These are phyloP conservation scores for Pythium periplocum DNA, from an alignment of 352 stramenopile genomes.

Conservation along the genomic window DNA sequence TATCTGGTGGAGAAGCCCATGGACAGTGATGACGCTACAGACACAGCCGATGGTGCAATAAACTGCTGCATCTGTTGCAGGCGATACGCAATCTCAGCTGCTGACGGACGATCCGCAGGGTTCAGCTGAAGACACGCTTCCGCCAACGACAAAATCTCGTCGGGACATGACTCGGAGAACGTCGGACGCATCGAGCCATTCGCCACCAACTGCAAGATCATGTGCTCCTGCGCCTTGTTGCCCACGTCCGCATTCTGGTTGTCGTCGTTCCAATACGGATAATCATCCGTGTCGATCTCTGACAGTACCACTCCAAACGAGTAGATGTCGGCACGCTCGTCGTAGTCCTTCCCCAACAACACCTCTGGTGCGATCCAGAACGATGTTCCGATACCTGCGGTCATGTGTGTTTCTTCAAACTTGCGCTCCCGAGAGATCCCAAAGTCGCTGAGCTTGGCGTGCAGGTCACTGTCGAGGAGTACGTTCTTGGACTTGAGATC, in stretches of 20 bases:
- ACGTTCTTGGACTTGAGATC: no score
- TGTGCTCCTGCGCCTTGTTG: constrained; percentile 46
- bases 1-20: no score
- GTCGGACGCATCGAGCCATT: constrained; percentile 38
- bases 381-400: constrained; percentile 47
- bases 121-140: constrained; percentile 39
- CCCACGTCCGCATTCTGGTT: no score
- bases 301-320: no score
- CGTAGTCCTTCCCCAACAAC: constrained; percentile 35
- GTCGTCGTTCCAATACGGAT: no score
- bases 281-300: no score
- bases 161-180: constrained; percentile 38
- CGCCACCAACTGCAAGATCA: constrained; percentile 52
- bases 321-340: no score
- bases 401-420: constrained; percentile 37
- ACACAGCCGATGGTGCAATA: no score
- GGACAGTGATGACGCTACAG: no score
- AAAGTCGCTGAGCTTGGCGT: constrained; percentile 68
- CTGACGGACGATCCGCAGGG: constrained; percentile 40
- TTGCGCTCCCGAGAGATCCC: constrained; percentile 44
- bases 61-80: no score
- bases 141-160: constrained; percentile 33
- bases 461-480: constrained; percentile 38
- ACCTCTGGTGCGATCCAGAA: constrained; percentile 61
- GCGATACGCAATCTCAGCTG: constrained; percentile 44